Conservation (phyloP, 73 alveolate genomes). For the Symbiodinium natans region DNA sequence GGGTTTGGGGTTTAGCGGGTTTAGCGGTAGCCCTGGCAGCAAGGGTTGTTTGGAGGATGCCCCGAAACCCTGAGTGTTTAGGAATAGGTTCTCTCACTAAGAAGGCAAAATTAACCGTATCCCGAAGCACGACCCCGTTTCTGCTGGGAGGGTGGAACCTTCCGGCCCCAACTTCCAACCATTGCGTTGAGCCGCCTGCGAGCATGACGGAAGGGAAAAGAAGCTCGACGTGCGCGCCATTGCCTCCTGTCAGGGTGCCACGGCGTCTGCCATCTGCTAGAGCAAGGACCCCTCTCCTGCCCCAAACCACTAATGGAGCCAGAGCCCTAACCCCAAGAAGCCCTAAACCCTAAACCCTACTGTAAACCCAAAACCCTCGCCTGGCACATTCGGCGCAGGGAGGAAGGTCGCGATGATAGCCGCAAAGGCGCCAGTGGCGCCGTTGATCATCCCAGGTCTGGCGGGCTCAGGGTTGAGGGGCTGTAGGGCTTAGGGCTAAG, state of each 20-base stretch:
- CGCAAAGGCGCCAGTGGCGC: conserved; percentile 87
- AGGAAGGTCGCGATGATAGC: conserved; percentile 89
- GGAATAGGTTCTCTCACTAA: too few relatives aligned
- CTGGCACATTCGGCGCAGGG: conserved; percentile 10
- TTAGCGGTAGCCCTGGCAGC: too few relatives aligned
- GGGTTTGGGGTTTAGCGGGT: too few relatives aligned
- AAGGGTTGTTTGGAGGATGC: too few relatives aligned
- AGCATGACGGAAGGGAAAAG: conserved; percentile 85
- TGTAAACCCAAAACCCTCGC: neutral
- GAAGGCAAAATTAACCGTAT: too few relatives aligned
- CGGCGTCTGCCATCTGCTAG: too few relatives aligned
- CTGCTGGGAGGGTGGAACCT: too few relatives aligned
- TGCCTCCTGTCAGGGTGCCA: conserved; percentile 22
- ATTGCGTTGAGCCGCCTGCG: conserved; percentile 14
- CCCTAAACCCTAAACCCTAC: neutral
- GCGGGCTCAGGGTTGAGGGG: neutral
- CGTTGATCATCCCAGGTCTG: conserved; percentile 93
- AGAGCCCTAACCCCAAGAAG: neutral
- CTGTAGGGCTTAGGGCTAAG: too few relatives aligned
- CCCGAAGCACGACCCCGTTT: too few relatives aligned
- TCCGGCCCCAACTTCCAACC: too few relatives aligned
- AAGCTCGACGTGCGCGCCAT: conserved; percentile 75
- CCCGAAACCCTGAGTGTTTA: too few relatives aligned
- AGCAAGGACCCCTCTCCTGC: too few relatives aligned
- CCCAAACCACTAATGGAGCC: neutral